Evolutionary conservation across 768 basidiomycete species (phyloP).

Genomic region (Pilatotrama ljubarskyi): DNA sequence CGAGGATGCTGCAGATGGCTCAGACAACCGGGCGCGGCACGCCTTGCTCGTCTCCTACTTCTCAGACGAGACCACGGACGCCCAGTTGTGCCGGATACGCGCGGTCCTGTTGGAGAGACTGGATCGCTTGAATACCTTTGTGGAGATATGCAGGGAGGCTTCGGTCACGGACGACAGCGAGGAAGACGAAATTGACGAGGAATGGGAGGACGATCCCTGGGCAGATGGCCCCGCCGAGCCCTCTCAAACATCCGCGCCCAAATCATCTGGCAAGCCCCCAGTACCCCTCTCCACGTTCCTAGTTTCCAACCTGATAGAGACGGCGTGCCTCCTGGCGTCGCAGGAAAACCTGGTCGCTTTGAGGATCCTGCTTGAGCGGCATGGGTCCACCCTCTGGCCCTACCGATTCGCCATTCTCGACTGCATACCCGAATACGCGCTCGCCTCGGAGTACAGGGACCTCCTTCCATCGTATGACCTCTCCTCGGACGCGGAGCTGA

Average conservation of each 20-base stretch:
- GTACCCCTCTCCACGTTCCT: constrained; percentile 69
- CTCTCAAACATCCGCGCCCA: constrained; percentile 16
- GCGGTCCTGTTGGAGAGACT: constrained; percentile 64
- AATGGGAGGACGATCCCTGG: constrained; percentile 83
- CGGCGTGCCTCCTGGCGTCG: constrained; percentile 68
- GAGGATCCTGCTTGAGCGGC: constrained; percentile 55
- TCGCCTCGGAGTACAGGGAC: constrained; percentile 59
- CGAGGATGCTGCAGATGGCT: neutral
- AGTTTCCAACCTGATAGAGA: constrained; percentile 50
- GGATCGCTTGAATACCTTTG: constrained; percentile 73
- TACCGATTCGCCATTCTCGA: constrained; percentile 70
- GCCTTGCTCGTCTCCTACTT: constrained; percentile 53
- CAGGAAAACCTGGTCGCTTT: constrained; percentile 59
- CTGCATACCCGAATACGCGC: constrained; percentile 69
- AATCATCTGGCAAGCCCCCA: constrained; percentile 35
- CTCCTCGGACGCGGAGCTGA: constrained; percentile 45
- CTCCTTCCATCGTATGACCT: constrained; percentile 66
- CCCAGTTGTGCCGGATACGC: constrained; percentile 65
- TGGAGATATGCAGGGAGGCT: constrained; percentile 53
- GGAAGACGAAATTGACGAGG: constrained; percentile 40
- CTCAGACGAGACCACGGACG: constrained; percentile 54
- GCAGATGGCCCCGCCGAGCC: constrained; percentile 46
- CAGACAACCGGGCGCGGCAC: constrained; percentile 24
- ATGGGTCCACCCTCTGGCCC: constrained; percentile 61
- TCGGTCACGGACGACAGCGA: constrained; percentile 28